phyloP scores from a whole-genome alignment of 73 alveolate species.

The Symbiodinium natans region DNA sequence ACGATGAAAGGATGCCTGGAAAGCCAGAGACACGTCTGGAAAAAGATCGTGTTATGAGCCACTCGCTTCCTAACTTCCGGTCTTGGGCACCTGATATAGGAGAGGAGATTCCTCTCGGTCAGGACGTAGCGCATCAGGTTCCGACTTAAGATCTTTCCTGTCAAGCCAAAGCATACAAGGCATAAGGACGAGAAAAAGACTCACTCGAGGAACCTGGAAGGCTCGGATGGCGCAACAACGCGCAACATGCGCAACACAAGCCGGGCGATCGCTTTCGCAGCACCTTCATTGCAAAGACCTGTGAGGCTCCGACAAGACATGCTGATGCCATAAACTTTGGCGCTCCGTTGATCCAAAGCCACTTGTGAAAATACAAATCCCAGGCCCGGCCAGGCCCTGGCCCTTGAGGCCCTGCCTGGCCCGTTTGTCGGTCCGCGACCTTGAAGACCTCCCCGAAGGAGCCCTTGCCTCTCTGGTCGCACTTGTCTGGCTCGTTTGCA shows the following conservation, averaged over 20 bases:
- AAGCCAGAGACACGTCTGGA: no score
- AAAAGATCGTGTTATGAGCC: no score
- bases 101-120: constrained; percentile 97
- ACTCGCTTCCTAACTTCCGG: constrained; percentile 94
- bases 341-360: no score
- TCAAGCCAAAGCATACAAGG: no score
- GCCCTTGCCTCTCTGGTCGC: constrained; percentile 95
- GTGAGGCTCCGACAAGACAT: constrained; percentile 16
- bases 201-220: background rate
- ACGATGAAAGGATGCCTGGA: constrained; percentile 77
- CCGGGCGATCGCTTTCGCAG: constrained; percentile 94
- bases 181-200: no score
- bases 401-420: background rate
- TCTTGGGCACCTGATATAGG: constrained; percentile 79
- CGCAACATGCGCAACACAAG: background rate
- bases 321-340: no score
- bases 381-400: no score
- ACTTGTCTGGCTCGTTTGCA: background rate
- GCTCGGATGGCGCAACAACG: no score
- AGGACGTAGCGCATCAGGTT: constrained; percentile 96
- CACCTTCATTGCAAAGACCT: constrained; percentile 97
- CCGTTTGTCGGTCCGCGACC: constrained; percentile 94
- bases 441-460: constrained; percentile 97
- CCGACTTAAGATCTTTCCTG: constrained; percentile 95
- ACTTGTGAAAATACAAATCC: no score